Evolutionary conservation across 179 eudicot species (phyloP), one percentile per base, ranked within the genome.

Genomic region (Camellia oleifera): DNA sequence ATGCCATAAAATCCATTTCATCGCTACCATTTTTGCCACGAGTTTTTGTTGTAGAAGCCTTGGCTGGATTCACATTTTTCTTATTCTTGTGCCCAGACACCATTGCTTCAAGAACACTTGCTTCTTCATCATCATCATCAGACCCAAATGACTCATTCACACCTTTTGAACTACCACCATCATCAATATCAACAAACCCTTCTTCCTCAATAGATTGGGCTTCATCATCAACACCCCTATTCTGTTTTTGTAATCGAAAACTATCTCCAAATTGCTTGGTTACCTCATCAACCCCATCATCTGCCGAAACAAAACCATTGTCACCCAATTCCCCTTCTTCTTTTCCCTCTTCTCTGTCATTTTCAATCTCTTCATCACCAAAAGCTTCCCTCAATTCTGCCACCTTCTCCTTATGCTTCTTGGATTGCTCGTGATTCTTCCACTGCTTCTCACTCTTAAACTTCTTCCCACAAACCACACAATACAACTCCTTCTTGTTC

Each of bases 401-500:
- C 79, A 95, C 94, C 87, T 86, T 94, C 83, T 95, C 98, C 88
- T 94, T 95, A 77, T 95, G 99, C 79, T 95, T 95, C 88, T 88
- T 95, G 0, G 98, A 94, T 84, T 95, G 91, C 86, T 95, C 99
- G 48, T 95, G 99, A 84, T 95, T 95, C 85, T 85, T 92, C 98
- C 99, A 95, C 77, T 95, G 99, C 84, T 94, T 95, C 64, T 95
- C 98, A 42, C 96, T 92, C 87, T 90, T 95, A 82, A 95, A 95
- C 87, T 94, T 95, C 94, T 95, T 95, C 78, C 92, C 86, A 84
- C 99, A 95, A 53, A 83, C 97, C 72, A 88, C 94, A 85, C 99
- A 95, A 80, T 94, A 95, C 69, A 87, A 88, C 81, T 95, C 98
- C 52, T 87, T 86, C 44, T 85, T 82, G 73, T 79, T 87, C 75